Conservation (phyloP, 768 basidiomycete genomes). For the Pisolithus marmoratus region DNA sequence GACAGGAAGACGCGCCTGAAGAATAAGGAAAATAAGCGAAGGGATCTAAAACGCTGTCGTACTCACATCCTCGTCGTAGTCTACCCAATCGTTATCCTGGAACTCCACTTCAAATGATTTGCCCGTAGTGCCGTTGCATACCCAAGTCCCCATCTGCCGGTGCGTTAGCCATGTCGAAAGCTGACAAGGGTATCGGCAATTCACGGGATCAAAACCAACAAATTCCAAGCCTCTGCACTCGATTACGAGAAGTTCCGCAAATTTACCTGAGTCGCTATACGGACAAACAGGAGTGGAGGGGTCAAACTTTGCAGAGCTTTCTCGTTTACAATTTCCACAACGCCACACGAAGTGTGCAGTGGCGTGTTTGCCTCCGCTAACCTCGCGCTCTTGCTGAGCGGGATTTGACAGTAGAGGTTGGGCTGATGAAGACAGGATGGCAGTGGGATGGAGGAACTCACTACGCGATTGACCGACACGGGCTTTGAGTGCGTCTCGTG, state of each 20-base stretch:
- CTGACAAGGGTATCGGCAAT: conserved; percentile 10
- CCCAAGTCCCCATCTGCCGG: conserved; percentile 64
- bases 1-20: conserved; percentile 57
- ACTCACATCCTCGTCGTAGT: conserved; percentile 86
- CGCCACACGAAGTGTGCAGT: conserved; percentile 80
- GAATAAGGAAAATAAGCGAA: background rate
- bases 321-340: conserved; percentile 72
- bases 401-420: conserved; percentile 3
- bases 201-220: conserved; percentile 69
- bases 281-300: conserved; percentile 40
- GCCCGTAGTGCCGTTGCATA: conserved; percentile 56
- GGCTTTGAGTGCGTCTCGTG: conserved; percentile 69
- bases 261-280: conserved; percentile 54
- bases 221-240: conserved; percentile 90
- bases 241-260: conserved; percentile 60
- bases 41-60: background rate
- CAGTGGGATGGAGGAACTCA: conserved; percentile 22
- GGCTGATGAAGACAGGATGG: background rate
- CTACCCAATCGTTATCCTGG: conserved; percentile 67
- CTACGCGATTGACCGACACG: conserved; percentile 66
- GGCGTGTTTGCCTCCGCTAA: conserved; percentile 61
- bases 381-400: conserved; percentile 55
- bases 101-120: conserved; percentile 67
- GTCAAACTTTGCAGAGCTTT: conserved; percentile 79
- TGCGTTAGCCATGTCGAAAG: background rate